phyloP scores from a whole-genome alignment of 164 flowering plant genomes.

The Vitis rupestris region DNA sequence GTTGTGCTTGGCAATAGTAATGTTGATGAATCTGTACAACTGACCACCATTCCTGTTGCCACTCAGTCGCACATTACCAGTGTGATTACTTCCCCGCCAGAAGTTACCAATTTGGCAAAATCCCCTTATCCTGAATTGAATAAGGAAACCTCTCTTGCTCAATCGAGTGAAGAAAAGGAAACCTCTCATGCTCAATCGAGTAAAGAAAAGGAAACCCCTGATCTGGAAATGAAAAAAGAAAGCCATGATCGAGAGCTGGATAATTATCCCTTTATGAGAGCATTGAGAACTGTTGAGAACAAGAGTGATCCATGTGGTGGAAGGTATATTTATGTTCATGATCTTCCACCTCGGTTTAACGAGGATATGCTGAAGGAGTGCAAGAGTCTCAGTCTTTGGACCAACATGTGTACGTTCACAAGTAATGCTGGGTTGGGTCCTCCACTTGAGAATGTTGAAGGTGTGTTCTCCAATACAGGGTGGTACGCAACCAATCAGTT shows the following conservation, averaged over 20 bases:
- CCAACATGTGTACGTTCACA: constrained; percentile 86
- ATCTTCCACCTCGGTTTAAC: constrained; percentile 80
- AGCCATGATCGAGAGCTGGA: constrained; percentile 3
- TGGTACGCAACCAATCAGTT: constrained; percentile 95
- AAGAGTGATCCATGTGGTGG: constrained; percentile 94
- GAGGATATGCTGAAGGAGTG: constrained; percentile 91
- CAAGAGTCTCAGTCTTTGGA: constrained; percentile 70
- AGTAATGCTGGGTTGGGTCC: constrained; percentile 90
- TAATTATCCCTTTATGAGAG: constrained; percentile 55
- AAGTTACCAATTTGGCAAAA: not conserved
- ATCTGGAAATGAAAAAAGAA: not conserved
- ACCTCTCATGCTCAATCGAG: no score
- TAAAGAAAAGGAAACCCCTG: not conserved
- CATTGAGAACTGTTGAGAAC: constrained; percentile 69
- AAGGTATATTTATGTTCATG: constrained; percentile 85
- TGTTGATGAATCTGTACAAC: constrained; percentile 23
- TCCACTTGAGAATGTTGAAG: constrained; percentile 68
- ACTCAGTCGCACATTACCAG: constrained; percentile 1
- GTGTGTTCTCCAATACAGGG: constrained; percentile 74
- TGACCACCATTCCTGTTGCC: constrained; percentile 17
- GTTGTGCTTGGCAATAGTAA: constrained; percentile 45
- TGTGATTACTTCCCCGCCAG: not conserved
- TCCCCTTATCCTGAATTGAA: no score
- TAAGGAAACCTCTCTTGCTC: no score
- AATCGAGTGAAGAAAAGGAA: no score